Base-by-base conservation (phyloP, 768 basidiomycete genomes). In the Lenzites betulinus region DNA sequence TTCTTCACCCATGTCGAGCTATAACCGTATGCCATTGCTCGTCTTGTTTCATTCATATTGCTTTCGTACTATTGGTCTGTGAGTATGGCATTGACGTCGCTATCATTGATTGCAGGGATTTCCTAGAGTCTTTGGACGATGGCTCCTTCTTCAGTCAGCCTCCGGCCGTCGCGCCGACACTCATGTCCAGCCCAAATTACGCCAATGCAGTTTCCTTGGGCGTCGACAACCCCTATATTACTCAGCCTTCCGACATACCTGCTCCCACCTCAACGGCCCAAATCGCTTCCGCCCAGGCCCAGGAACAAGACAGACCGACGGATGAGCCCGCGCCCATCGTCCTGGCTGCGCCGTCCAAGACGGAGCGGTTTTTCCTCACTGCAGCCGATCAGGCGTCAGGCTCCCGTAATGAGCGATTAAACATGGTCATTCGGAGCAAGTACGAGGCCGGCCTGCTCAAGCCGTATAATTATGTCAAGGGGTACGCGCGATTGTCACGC, bases 391-490 rank as follows among this genome's bases (percentile, higher is more conserved):
- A 97, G 69, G 92, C 90, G 54, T 84, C 90, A 1, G 95, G 95
- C 0, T 90, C 93, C 23, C 81, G 96, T 43, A 91, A 95, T 66
- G 92, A 96, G 66, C 86, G 95, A 1, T 75, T 98, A 51, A 92
- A 89, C 65, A 82, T 91, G 59, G 96, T 98, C 64, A 98, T 98
- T 66, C 84, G 90, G 65, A 93, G 92, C 69, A 98, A 98, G 75
- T 98, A 97, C 74, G 95, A 98, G 70, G 96, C 96, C 2, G 96
- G 95, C 0, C 73, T 98, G 43, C 76, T 98, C 64, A 95, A 93
- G 69, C 96, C 96, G 3, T 97, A 96, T 69, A 95, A 98, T 74
- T 97, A 98, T 66, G 93, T 95, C 51, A 95, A 95, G 69, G 96
- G 96, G 0, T 98, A 98, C 67, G 90, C 93, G 15, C 79, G 95